phyloP scores from a whole-genome alignment of 2,329 filamentous ascomycete genomes.

The Rhexocercosporidium sp. region DNA sequence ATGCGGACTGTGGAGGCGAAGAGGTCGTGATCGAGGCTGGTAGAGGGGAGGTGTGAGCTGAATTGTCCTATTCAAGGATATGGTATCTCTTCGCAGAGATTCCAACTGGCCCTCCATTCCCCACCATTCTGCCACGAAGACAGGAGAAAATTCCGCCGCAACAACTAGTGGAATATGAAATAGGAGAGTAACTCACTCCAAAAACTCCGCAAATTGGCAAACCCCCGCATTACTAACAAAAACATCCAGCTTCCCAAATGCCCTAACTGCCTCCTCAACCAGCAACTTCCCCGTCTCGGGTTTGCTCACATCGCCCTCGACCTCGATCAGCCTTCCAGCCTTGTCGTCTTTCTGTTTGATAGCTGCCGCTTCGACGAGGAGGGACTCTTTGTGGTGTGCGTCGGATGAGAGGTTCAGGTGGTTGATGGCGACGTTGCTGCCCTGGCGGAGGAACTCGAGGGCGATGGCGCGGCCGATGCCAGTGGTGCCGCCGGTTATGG shows the following conservation, averaged over 20 bases:
- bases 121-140: background rate
- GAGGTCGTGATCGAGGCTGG: constrained; percentile 69
- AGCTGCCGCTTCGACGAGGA: constrained; percentile 56
- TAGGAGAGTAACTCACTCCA: constrained; percentile 57
- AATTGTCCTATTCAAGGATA: background rate
- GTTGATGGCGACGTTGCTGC: constrained; percentile 80
- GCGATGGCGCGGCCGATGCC: constrained; percentile 88
- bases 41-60: constrained; percentile 3
- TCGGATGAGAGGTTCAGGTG: constrained; percentile 68
- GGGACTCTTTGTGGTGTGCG: constrained; percentile 55
- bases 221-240: constrained; percentile 90
- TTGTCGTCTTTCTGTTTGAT: constrained; percentile 50
- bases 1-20: constrained; percentile 75
- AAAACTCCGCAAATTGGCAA: constrained; percentile 86
- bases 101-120: background rate
- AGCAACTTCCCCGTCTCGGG: constrained; percentile 73
- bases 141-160: background rate
- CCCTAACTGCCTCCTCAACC: constrained; percentile 67
- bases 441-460: constrained; percentile 77
- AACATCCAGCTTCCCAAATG: constrained; percentile 69
- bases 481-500: constrained; percentile 85
- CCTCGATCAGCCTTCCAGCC: constrained; percentile 64
- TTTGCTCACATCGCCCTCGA: constrained; percentile 78
- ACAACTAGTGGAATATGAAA: background rate
- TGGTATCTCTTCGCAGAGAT: background rate